Evolutionary conservation across 495 filamentous ascomycete genomes (phyloP).

Genomic region (Lepidopterella palustris): DNA sequence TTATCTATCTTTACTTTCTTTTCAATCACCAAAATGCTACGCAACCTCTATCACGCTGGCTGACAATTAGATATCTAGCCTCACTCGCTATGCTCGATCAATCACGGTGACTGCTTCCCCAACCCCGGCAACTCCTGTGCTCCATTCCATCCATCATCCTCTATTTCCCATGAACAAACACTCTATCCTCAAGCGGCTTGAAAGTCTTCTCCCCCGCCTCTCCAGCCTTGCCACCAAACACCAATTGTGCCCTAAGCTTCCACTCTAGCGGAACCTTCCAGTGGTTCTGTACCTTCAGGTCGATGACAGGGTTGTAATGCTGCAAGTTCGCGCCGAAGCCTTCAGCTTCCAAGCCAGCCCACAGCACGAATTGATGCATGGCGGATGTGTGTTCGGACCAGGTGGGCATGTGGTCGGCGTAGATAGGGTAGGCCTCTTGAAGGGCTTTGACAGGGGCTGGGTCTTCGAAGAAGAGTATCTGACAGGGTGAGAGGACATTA

Average conservation of each 20-base stretch:
- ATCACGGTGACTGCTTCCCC: no score
- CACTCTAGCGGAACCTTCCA: constrained; percentile 57
- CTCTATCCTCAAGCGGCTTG: constrained; percentile 48
- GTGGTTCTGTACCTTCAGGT: constrained; percentile 47
- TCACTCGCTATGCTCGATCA: no score
- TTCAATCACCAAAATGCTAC: no score
- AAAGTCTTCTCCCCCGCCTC: constrained; percentile 50
- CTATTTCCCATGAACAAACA: constrained; percentile 37
- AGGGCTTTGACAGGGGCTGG: constrained; percentile 43
- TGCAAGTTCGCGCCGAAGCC: constrained; percentile 68
- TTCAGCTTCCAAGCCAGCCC: constrained; percentile 62
- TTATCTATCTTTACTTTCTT: no score
- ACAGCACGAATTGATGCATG: constrained; percentile 62
- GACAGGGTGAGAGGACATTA: constrained; percentile 5
- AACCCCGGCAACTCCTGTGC: no score
- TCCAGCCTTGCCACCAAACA: constrained; percentile 47
- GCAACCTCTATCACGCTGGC: no score
- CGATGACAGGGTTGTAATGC: constrained; percentile 65
- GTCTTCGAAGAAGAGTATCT: constrained; percentile 64
- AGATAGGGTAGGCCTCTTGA: constrained; percentile 48
- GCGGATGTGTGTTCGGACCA: constrained; percentile 57
- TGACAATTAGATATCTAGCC: no score
- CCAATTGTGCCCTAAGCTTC: constrained; percentile 45
- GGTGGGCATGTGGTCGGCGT: constrained; percentile 56
- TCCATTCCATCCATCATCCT: no score